phyloP scores from a whole-genome alignment of 129 eudicot genomes.

The Dittrichia graveolens region DNA sequence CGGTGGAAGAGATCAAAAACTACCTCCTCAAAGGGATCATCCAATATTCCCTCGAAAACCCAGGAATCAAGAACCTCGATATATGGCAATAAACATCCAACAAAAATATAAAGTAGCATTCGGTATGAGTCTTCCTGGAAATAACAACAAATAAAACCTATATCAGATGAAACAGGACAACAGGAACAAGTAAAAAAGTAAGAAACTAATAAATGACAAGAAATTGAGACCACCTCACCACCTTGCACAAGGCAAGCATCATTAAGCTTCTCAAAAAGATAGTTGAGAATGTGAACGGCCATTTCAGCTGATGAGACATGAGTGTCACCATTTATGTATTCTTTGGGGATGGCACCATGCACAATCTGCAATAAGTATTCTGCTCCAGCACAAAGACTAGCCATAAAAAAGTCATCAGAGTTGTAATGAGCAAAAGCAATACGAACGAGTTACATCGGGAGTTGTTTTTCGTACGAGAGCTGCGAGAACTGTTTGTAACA shows the following conservation, averaged over 20 bases:
- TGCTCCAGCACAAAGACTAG: constrained; percentile 89
- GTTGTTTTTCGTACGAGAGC: too few species aligned
- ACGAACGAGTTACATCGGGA: too few species aligned
- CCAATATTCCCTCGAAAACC: constrained; percentile 91
- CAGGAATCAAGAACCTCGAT: constrained; percentile 90
- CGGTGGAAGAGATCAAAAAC: constrained; percentile 4
- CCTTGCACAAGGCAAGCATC: constrained; percentile 87
- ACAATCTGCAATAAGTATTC: constrained; percentile 74
- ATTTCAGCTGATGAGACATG: constrained; percentile 65
- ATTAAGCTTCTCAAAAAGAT: constrained; percentile 73
- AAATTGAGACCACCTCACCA: constrained; percentile 71
- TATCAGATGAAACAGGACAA: constrained; percentile 21
- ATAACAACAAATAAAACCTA: constrained; percentile 16
- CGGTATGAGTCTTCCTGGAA: constrained; percentile 89
- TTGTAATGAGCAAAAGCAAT: constrained; percentile 30
- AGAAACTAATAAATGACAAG: neutral
- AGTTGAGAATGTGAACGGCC: constrained; percentile 75
- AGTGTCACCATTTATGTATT: constrained; percentile 51
- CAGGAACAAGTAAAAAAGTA: neutral
- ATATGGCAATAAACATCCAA: constrained; percentile 74
- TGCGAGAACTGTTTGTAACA: too few species aligned
- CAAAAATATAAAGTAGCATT: constrained; percentile 75
- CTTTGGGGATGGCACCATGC: constrained; percentile 69
- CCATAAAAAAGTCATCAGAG: constrained; percentile 35
- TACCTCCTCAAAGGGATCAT: constrained; percentile 97